Evolutionary conservation across 2,329 filamentous ascomycete genomes (phyloP).

Genomic region (Colletotrichum sp.): DNA sequence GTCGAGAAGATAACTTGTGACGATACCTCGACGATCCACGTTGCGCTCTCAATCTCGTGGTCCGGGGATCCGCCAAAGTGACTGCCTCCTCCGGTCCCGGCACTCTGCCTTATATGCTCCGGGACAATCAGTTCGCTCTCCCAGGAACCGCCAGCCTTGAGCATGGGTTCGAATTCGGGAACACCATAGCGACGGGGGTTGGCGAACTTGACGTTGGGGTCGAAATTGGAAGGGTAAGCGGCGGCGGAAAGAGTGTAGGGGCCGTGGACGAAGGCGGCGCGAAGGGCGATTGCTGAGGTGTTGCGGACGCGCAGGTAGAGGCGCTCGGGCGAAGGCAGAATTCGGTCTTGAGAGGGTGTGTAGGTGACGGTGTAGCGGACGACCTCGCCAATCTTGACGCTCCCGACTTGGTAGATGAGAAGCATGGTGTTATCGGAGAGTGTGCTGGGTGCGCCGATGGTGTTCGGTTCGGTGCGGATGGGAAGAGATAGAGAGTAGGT

Average conservation of each 20-base stretch:
- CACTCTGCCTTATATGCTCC: constrained; percentile 73
- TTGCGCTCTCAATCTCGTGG: constrained; percentile 63
- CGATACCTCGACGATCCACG: constrained; percentile 89
- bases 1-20: constrained; percentile 95
- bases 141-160: constrained; percentile 93
- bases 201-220: constrained; percentile 80
- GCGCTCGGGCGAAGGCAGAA: constrained; percentile 81
- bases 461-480: background rate
- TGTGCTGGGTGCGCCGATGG: background rate
- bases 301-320: constrained; percentile 91
- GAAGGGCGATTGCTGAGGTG: constrained; percentile 85
- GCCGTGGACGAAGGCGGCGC: constrained; percentile 94
- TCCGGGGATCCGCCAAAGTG: constrained; percentile 47
- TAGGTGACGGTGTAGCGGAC: constrained; percentile 93
- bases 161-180: constrained; percentile 93
- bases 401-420: constrained; percentile 87
- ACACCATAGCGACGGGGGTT: constrained; percentile 73
- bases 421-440: constrained; percentile 66
- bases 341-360: constrained; percentile 85
- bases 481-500: background rate
- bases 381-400: constrained; percentile 92
- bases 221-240: constrained; percentile 82
- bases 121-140: constrained; percentile 81
- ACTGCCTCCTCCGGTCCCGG: constrained; percentile 50
- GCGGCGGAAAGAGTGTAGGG: constrained; percentile 91